phyloP scores from a whole-genome alignment of 768 basidiomycete species.

The Trametes maxima region DNA sequence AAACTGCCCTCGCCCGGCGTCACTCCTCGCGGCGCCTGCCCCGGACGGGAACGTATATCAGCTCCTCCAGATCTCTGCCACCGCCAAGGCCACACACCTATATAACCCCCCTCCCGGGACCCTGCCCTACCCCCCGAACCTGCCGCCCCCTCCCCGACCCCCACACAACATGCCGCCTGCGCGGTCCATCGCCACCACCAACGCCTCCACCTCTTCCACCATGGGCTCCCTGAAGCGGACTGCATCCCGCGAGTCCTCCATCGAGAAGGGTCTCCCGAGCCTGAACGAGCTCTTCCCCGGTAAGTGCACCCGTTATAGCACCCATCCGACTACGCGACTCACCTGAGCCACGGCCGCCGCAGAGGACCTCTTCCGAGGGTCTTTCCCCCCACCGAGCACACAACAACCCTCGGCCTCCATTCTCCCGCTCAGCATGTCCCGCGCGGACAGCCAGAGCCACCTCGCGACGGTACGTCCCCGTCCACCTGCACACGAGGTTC shows the following conservation, averaged over 20 bases:
- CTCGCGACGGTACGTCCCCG: slow-evolving; percentile 1
- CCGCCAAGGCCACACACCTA: slow-evolving; percentile 7
- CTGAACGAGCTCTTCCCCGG: slow-evolving; percentile 31
- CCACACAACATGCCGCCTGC: slow-evolving; percentile 6
- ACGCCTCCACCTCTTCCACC: no score
- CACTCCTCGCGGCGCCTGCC: slow-evolving; percentile 1
- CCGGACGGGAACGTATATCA: neutral
- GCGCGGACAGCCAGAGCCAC: neutral
- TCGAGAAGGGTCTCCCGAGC: slow-evolving; percentile 24
- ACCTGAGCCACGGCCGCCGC: neutral
- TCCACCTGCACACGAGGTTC: slow-evolving; percentile 6
- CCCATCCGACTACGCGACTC: neutral
- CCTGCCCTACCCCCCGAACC: neutral
- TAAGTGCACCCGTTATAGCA: neutral
- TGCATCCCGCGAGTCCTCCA: slow-evolving; percentile 2
- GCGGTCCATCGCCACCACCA: neutral
- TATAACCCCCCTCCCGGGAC: slow-evolving; percentile 1
- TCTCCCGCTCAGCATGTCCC: slow-evolving; percentile 15
- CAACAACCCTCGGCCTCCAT: slow-evolving; percentile 2
- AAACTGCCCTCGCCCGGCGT: slow-evolving; percentile 2
- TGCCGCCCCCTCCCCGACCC: neutral
- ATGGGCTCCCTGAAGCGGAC: neutral
- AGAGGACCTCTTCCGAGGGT: slow-evolving; percentile 23
- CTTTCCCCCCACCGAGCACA: slow-evolving; percentile 4
- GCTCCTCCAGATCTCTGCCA: neutral